Evolutionary conservation across 2,329 filamentous ascomycete species (phyloP).

Genomic region (Apiospora hydei): DNA sequence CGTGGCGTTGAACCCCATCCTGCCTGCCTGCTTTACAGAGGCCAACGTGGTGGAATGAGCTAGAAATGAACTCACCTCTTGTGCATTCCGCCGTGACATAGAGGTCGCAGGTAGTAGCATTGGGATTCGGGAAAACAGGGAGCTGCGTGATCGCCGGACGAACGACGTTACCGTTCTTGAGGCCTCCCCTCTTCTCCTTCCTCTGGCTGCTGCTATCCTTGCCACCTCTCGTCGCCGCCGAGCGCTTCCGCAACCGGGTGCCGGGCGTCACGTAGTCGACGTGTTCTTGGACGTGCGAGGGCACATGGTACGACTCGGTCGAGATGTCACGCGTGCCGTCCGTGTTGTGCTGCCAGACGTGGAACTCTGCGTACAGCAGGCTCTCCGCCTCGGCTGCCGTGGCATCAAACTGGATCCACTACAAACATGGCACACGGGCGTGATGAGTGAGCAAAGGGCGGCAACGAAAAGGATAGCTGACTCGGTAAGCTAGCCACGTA

Average conservation of each 20-base stretch:
- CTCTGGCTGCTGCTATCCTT: neutral
- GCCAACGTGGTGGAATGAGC: too few species aligned
- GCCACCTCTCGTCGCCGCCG: neutral
- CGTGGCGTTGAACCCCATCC: too few species aligned
- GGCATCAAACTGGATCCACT: slow-evolving; percentile 48
- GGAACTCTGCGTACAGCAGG: slow-evolving; percentile 46
- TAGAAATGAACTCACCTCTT: slow-evolving; percentile 32
- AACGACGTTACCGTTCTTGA: slow-evolving; percentile 26
- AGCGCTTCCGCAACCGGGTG: slow-evolving; percentile 30
- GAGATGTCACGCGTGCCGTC: slow-evolving; percentile 33
- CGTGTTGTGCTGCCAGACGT: slow-evolving; percentile 44
- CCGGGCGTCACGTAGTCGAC: slow-evolving; percentile 38
- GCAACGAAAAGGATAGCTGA: neutral
- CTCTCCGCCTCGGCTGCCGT: slow-evolving; percentile 42
- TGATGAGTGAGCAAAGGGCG: too few species aligned
- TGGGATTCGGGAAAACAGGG: slow-evolving; percentile 31
- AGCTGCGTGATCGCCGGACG: slow-evolving; percentile 32
- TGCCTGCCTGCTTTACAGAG: too few species aligned
- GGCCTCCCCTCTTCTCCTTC: slow-evolving; percentile 6
- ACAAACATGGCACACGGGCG: neutral
- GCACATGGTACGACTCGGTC: slow-evolving; percentile 36
- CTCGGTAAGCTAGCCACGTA: slow-evolving; percentile 22
- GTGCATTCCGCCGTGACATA: slow-evolving; percentile 37
- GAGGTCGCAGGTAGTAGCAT: slow-evolving; percentile 35
- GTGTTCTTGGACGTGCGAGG: slow-evolving; percentile 34